Evolutionary conservation across 2,329 filamentous ascomycete genomes (phyloP), one percentile per base, ranked within the genome.

Genomic region (Coniella vitis): DNA sequence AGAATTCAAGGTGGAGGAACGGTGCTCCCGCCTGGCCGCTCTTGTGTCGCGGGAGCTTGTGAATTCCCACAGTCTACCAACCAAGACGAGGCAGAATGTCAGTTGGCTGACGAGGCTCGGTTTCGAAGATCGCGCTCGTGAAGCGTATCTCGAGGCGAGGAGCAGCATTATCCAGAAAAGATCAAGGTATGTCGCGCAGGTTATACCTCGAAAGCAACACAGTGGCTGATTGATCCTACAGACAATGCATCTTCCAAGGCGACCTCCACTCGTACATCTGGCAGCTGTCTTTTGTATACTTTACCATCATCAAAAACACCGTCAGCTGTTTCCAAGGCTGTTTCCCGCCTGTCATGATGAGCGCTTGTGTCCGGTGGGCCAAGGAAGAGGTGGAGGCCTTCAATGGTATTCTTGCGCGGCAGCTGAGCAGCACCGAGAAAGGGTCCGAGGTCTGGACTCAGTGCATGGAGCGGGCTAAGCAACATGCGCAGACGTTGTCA

Each of bases 291-390:
- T 96, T 90, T 66, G 90, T 95, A 49, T 96, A 95, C 67, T 98
- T 98, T 68, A 90, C 84, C 47, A 78, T 95, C 56, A 91, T 98
- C 63, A 84, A 88, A 58, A 96, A 97, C 67, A 97, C 93, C 0
- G 86, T 97, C 52, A 79, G 80, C 60, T 90, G 87, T 61, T 96
- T 93, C 67, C 89, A 95, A 62, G 72, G 74, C 46, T 95, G 89
- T 64, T 97, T 97, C 63, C 84, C 90, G 10, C 78, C 87, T 21
- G 75, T 83, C 13, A 88, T 93, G 72, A 94, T 93, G 78, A 95
- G 89, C 60, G 90, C 90, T 0, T 95, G 90, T 59, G 91, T 98
- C 59, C 94, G 91, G 63, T 98, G 93, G 93, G 90, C 90, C n/a
- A 97, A 96, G 67, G 86, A 93, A 58, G 84, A 95, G 63, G 82